Conservation (phyloP, 169 alveolate species). For the Cryptosporidium tyzzeri region DNA sequence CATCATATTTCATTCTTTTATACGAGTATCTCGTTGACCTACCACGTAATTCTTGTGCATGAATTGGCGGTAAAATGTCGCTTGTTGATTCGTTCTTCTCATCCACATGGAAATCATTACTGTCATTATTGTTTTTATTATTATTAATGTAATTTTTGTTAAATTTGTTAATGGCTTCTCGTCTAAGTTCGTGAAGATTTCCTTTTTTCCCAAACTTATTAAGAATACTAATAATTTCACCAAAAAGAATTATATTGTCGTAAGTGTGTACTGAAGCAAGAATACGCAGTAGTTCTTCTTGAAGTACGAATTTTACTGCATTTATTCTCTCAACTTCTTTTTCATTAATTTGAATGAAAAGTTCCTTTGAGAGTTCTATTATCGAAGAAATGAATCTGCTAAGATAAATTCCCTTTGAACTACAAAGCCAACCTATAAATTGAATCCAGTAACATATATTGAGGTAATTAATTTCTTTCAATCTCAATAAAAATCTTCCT, state of each 20-base stretch:
- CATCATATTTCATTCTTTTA: slow-evolving; percentile 48
- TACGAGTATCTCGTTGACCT: slow-evolving; percentile 55
- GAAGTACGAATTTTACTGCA: slow-evolving; percentile 39
- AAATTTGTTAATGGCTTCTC: slow-evolving; percentile 55
- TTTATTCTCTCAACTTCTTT: background rate
- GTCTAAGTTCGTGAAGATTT: slow-evolving; percentile 29
- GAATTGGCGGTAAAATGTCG: slow-evolving; percentile 46
- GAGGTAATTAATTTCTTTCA: background rate
- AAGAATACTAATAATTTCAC: slow-evolving; percentile 35
- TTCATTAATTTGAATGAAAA: background rate
- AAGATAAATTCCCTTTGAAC: background rate
- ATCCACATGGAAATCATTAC: background rate
- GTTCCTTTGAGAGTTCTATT: slow-evolving; percentile 4
- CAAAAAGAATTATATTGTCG: slow-evolving; percentile 21
- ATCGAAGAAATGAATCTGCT: slow-evolving; percentile 31
- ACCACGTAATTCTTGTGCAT: slow-evolving; percentile 30
- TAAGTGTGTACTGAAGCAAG: slow-evolving; percentile 26
- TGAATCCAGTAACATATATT: slow-evolving; percentile 50
- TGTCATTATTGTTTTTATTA: background rate
- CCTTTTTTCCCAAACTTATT: slow-evolving; percentile 24
- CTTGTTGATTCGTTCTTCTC: background rate
- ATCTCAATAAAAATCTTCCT: background rate
- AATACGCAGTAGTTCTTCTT: slow-evolving; percentile 47
- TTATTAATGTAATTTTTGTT: background rate
- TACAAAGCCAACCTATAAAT: slow-evolving; percentile 50